Conservation (phyloP, 1,284 basidiomycete genomes). For the Anthracocystis panici-leucophaei region DNA sequence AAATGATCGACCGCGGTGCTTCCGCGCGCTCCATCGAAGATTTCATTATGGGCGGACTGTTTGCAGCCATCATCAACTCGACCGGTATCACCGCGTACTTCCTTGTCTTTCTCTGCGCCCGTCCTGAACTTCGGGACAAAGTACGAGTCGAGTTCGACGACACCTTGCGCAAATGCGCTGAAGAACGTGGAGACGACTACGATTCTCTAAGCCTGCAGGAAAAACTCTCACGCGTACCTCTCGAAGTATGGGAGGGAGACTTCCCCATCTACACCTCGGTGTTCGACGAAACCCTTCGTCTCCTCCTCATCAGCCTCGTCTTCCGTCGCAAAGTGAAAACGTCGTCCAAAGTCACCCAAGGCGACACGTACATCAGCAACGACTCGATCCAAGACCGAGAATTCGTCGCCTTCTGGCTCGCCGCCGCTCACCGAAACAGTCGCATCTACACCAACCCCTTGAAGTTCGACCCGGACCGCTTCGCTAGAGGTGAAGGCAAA, state of each 20-base stretch:
- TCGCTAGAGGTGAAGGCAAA: constrained; percentile 40
- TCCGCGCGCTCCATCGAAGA: constrained; percentile 31
- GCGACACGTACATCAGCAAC: constrained; percentile 17
- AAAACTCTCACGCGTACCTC: constrained; percentile 31
- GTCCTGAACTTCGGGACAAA: constrained; percentile 15
- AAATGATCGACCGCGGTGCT: constrained; percentile 46
- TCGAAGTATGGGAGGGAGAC: constrained; percentile 38
- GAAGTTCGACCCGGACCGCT: constrained; percentile 50
- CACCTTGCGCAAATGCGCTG: constrained; percentile 29
- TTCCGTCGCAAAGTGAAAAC: constrained; percentile 43
- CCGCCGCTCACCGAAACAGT: constrained; percentile 38
- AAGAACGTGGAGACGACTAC: constrained; percentile 40
- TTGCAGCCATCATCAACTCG: constrained; percentile 60
- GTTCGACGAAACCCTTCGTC: constrained; percentile 52
- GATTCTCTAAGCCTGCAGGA: constrained; percentile 30
- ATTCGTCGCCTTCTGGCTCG: constrained; percentile 49
- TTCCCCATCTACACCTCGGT: constrained; percentile 35
- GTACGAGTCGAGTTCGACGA: constrained; percentile 39
- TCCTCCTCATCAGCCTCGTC: constrained; percentile 40
- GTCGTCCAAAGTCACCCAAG: constrained; percentile 28
- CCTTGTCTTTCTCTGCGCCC: constrained; percentile 32
- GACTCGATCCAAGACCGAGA: constrained; percentile 34
- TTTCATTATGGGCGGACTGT: constrained; percentile 49
- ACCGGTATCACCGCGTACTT: constrained; percentile 43
- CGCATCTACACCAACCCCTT: constrained; percentile 45